Evolutionary conservation across 495 filamentous ascomycete genomes (phyloP), one percentile per base, ranked within the genome.

Genomic region (Amorphotheca resinae): DNA sequence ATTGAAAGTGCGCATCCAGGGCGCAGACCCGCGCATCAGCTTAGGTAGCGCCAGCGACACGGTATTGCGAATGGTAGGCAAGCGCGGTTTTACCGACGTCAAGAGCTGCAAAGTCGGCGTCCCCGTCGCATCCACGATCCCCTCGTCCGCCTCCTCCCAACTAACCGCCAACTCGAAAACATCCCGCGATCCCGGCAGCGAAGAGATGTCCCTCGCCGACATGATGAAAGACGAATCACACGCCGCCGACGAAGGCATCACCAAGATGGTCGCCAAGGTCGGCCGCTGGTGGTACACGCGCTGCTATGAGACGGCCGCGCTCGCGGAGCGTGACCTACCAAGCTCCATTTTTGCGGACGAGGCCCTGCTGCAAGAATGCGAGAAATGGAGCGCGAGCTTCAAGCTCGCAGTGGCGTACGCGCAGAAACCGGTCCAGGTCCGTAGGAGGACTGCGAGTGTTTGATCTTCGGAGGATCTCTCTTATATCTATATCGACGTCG

Each of bases 261-360:
- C 84, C 3, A 87, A 86, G 54, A 93, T 93, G 66, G 87, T 96
- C 15, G 77, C 87, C 15, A 79, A 76, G 46, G 89, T 98, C 6
- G 93, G 91, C 12, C 69, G 93, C 30, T 98, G 87, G 87, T 96
- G 93, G 91, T 95, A 94, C 60, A 81, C 74, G 3, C 72, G 80
- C 38, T 95, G 87, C 66, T 96, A 96, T 59, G 91, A 96, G 64
- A 69, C 60, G 34, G 57, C 59, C 5, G 65, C 80, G 12, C 61
- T 72, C 18, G 63, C 69, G 1, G 65, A 72, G 20, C 72, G 67
- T 21, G 68, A 70, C 40, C 56, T 59, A 2, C 5, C 7, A 7
- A 51, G 60, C 26, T 88, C 82, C 56, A 85, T 98, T 56, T 95
- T 87, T 84, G 67, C 68, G 32, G 84, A 96, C 51, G 73, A 69